Percentiles rank a stretch among this genome's conserved stretches.
These are phyloP conservation scores for Canariomyces notabilis DNA, from an alignment of 2,329 filamentous ascomycete species.

Conservation along the genomic window DNA sequence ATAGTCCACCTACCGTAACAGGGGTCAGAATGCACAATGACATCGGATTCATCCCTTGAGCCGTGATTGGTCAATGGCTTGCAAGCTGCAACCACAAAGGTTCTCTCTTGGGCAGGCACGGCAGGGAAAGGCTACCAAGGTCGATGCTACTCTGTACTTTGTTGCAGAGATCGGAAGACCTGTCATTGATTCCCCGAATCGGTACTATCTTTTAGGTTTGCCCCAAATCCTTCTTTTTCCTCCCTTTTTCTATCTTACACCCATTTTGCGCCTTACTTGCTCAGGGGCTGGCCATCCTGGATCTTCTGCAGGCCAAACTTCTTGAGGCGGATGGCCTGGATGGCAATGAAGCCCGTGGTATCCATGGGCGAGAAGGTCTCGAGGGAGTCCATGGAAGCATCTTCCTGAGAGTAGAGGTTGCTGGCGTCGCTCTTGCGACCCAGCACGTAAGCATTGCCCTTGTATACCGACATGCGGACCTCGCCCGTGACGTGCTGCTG, in stretches of 20 bases:
- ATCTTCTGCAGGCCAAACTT: slow-evolving; percentile 45
- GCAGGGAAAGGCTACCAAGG: background rate
- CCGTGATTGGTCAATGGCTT: slow-evolving; percentile 17
- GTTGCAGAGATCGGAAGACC: too few species aligned
- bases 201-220: background rate
- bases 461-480: slow-evolving; percentile 29
- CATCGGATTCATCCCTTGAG: slow-evolving; percentile 10
- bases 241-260: slow-evolving; percentile 4
- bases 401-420: slow-evolving; percentile 48
- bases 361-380: slow-evolving; percentile 39
- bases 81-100: slow-evolving; percentile 7
- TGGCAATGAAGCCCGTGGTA: slow-evolving; percentile 55
- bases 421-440: slow-evolving; percentile 40
- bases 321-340: slow-evolving; percentile 62
- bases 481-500: slow-evolving; percentile 46
- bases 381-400: slow-evolving; percentile 48
- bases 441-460: slow-evolving; percentile 38
- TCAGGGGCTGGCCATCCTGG: slow-evolving; percentile 33
- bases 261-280: slow-evolving; percentile 12
- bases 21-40: slow-evolving; percentile 15
- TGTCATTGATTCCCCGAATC: too few species aligned
- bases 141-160: background rate
- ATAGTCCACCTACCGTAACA: slow-evolving; percentile 6
- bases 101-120: slow-evolving; percentile 2
- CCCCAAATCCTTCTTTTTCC: background rate